Conservation (phyloP, 306 rosid species). For the Phaseolus lunatus region DNA sequence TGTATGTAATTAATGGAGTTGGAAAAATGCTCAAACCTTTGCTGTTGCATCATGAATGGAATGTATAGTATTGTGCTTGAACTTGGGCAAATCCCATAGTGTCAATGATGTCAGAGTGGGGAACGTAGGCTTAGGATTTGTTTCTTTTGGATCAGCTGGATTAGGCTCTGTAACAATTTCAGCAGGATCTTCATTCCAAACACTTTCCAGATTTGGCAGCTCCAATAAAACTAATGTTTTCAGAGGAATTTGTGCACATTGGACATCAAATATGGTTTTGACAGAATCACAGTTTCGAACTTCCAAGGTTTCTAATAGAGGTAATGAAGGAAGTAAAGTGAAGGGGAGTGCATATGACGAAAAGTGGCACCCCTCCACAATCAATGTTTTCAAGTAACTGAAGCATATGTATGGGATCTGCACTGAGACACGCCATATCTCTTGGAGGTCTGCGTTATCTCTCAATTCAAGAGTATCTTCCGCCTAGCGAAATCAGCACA, state of each 20-base stretch:
- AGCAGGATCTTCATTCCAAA: conserved; percentile 3
- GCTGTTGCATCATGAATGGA: too few species aligned
- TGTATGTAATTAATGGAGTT: too few species aligned
- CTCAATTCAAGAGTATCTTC: too few species aligned
- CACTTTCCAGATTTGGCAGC: too few species aligned
- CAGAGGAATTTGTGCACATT: too few species aligned
- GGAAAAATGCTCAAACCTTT: too few species aligned
- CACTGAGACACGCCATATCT: conserved; percentile 11
- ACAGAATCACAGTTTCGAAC: conserved; percentile 11
- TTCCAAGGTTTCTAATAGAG: neutral
- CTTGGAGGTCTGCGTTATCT: neutral
- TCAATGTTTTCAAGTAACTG: neutral
- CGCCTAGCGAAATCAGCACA: too few species aligned
- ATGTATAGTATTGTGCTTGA: neutral
- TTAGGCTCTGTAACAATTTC: neutral
- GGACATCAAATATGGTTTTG: neutral
- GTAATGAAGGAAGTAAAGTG: conserved; percentile 5
- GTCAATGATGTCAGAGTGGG: neutral
- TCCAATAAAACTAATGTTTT: too few species aligned
- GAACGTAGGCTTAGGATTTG: neutral
- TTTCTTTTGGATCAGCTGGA: neutral
- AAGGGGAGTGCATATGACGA: conserved; percentile 16
- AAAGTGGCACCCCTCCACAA: neutral
- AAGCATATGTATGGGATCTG: conserved; percentile 26
- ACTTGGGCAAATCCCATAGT: neutral